Percentiles rank a stretch among this genome's conserved stretches.
phyloP scores from a whole-genome alignment of 179 eudicot species.

The Silene coronaria region DNA sequence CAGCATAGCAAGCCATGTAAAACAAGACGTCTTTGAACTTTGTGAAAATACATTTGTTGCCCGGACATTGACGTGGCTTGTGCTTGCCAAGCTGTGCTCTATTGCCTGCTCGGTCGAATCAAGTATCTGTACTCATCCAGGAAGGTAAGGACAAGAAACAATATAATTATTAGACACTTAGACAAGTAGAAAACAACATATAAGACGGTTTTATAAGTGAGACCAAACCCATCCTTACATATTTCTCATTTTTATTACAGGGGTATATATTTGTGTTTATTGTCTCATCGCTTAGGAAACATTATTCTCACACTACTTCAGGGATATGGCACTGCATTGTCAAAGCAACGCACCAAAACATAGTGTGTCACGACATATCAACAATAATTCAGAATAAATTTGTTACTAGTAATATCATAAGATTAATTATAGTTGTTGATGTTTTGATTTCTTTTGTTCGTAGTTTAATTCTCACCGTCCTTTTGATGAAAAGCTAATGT shows the following conservation, averaged over 20 bases:
- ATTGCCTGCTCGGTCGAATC: constrained; percentile 92
- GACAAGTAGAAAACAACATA: not conserved
- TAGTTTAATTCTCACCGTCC: no score
- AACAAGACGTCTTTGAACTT: constrained; percentile 73
- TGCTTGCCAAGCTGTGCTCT: constrained; percentile 84
- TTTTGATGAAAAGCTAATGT: no score
- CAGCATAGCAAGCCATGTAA: constrained; percentile 75
- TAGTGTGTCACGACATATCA: not conserved
- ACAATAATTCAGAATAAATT: not conserved
- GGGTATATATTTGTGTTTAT: no score
- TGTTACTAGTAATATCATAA: no score
- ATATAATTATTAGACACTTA: no score
- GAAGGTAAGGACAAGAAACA: not conserved
- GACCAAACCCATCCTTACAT: no score
- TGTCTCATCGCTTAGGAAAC: not conserved
- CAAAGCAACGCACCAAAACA: not conserved
- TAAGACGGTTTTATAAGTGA: no score
- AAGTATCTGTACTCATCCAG: constrained; percentile 50
- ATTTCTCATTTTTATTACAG: no score
- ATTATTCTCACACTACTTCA: not conserved
- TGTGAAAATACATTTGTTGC: constrained; percentile 53
- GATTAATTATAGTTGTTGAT: no score
- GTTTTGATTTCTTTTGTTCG: no score
- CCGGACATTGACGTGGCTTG: constrained; percentile 58
- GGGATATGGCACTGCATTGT: not conserved